A percentile compares a stretch with the other conserved stretches of the same genome.
These are phyloP conservation scores for Brassica carinata DNA, from an alignment of 345 rosid species.

Conservation along the genomic window DNA sequence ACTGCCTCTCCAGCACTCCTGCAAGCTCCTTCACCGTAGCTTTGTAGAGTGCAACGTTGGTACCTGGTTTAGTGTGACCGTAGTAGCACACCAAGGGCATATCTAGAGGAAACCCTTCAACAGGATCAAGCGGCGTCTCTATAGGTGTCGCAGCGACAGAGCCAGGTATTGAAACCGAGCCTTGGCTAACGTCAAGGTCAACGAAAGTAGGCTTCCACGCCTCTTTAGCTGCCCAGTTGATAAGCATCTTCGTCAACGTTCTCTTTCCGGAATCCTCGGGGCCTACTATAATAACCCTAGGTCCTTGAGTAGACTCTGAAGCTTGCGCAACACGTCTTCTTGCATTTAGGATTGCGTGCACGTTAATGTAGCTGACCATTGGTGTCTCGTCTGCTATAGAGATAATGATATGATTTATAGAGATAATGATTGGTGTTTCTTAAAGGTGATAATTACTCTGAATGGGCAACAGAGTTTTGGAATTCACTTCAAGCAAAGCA, in stretches of 20 bases:
- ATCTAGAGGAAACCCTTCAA: conserved; percentile 85
- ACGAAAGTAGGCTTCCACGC: conserved; percentile 87
- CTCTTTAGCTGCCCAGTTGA: conserved; percentile 94
- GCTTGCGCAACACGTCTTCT: conserved; percentile 68
- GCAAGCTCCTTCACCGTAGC: conserved; percentile 80
- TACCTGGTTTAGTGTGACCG: conserved; percentile 75
- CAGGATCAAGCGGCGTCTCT: conserved; percentile 88
- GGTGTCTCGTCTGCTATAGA: conserved; percentile 82
- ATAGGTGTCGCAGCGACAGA: conserved; percentile 87
- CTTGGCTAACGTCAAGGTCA: conserved; percentile 92
- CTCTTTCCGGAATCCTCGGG: conserved; percentile 90
- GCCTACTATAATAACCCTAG: conserved; percentile 85
- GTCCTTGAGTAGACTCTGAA: conserved; percentile 66
- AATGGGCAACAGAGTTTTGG: too few relatives aligned
- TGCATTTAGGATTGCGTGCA: conserved; percentile 74
- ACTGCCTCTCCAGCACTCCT: conserved; percentile 75
- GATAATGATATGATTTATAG: too few relatives aligned
- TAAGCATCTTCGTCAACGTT: conserved; percentile 83
- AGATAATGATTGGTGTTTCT: too few relatives aligned
- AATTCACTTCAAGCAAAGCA: too few relatives aligned
- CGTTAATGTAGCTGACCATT: conserved; percentile 86
- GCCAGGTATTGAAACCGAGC: conserved; percentile 81
- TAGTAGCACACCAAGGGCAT: conserved; percentile 84
- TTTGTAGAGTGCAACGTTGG: conserved; percentile 69
- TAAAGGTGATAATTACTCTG: too few relatives aligned